These are phyloP conservation scores for Aspergillus floridensis DNA, from an alignment of 2,329 filamentous ascomycete genomes.

Conservation along the genomic window DNA sequence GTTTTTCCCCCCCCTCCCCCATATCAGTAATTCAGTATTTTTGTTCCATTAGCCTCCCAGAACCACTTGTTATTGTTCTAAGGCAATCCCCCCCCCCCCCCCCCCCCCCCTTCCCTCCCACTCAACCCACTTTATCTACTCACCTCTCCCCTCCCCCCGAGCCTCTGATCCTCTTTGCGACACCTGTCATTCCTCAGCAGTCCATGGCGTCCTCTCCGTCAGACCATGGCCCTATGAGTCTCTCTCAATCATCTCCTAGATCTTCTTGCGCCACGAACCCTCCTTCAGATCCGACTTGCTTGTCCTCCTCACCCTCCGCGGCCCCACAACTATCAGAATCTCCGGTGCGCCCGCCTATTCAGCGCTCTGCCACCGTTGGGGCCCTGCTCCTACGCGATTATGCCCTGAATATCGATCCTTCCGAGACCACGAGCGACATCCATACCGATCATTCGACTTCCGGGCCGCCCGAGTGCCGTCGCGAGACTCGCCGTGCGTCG, in stretches of 20 bases:
- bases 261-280: constrained; percentile 14
- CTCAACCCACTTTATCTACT: not conserved
- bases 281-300: constrained; percentile 19
- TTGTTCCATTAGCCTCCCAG: not conserved
- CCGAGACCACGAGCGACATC: constrained; percentile 38
- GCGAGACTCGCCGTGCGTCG: constrained; percentile 20
- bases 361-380: constrained; percentile 30
- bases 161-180: not conserved
- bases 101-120: not conserved
- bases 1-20: not conserved
- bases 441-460: constrained; percentile 21
- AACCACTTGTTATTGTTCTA: not conserved
- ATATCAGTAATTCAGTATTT: not conserved
- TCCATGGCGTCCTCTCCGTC: constrained; percentile 22
- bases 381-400: constrained; percentile 45
- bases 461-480: constrained; percentile 19
- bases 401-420: constrained; percentile 43
- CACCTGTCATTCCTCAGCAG: not conserved
- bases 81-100: not conserved
- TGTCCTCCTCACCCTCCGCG: constrained; percentile 25
- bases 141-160: not conserved
- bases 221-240: constrained; percentile 18
- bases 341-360: constrained; percentile 23
- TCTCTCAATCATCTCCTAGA: constrained; percentile 12
- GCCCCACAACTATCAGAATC: constrained; percentile 24